Base-by-base conservation (phyloP, 148 eudicot genomes). In the Polygonum maritimum region DNA sequence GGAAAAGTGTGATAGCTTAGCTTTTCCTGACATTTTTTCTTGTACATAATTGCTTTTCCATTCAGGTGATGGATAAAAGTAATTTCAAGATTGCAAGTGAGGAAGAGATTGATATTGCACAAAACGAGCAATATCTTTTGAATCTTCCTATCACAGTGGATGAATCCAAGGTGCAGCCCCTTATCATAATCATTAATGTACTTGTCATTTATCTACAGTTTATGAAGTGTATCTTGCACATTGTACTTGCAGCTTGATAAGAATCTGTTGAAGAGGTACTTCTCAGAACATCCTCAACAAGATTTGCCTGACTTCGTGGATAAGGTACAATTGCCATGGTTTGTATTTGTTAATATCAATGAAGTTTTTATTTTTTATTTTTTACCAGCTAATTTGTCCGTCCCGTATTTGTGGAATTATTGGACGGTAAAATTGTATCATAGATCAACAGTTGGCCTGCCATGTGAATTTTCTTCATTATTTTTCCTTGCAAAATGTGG, bases 131-230 rank as follows among this genome's bases (percentile, higher is more conserved):
- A 78, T 94, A 94, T 87, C 96, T 92, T 78, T 77, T 92, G 75
- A 87, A 94, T 86, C 98, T 94, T 83, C 98, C 98, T 12, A 92
- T 94, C 48, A 77, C 88, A 72, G 98, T 94, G 69, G 96, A 94
- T 83, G 98, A 94, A 78, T 88, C 97, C 47, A 94, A 90, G 93
- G 97, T 91, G 75, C 48, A 26, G 35, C n/a, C 22, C 35, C 69
- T 22, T 74, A 69, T 58, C 49, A 38, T 38, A 21, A 19, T 10
- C 22, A 26, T 22, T 60, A 60, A 60, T 60, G 90, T 41, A 96
- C 89, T 39, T 48, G 49, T 48, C 47, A 22, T 57, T 74, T 31
- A 49, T 40, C 40, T 6, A 19, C 41, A 40, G 13, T 71, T 55
- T 51, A 12, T 22, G 63, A 40, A 26, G 18, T 49, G 35, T 72